Evolutionary conservation across 192 early-diverging fungal species (phyloP).

Genomic region (Rhizophagus sp.): DNA sequence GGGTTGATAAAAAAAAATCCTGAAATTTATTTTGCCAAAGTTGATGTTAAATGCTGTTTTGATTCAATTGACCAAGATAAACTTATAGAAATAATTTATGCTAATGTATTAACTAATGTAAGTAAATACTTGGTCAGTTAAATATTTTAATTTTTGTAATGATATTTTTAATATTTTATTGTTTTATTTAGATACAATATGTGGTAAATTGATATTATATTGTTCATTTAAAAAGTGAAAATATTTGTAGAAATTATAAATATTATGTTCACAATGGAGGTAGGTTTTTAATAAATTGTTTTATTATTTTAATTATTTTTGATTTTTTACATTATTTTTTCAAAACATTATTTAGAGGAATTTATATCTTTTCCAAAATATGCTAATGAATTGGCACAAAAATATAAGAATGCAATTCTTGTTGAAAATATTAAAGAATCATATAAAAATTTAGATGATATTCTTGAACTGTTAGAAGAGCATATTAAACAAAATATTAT

Average conservation of each 20-base stretch:
- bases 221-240: background rate
- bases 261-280: background rate
- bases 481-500: background rate
- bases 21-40: constrained; percentile 22
- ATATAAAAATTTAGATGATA: background rate
- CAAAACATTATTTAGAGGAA: background rate
- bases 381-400: background rate
- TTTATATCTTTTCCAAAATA: background rate
- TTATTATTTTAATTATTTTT: background rate
- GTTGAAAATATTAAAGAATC: background rate
- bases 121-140: no score
- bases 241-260: background rate
- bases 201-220: background rate
- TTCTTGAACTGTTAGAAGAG: constrained; percentile 5
- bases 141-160: no score
- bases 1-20: background rate
- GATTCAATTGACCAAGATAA: constrained; percentile 4
- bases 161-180: background rate
- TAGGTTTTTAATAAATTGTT: background rate
- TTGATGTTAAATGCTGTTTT: constrained; percentile 20
- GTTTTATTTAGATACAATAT: background rate
- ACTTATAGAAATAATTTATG: constrained; percentile 1
- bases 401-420: background rate
- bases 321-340: background rate
- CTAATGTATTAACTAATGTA: background rate